A percentile compares a stretch with the other conserved stretches of the same genome.
Evolutionary conservation across 2,329 filamentous ascomycete genomes (phyloP).

Genomic region (Alternaria novae-zelandiae): DNA sequence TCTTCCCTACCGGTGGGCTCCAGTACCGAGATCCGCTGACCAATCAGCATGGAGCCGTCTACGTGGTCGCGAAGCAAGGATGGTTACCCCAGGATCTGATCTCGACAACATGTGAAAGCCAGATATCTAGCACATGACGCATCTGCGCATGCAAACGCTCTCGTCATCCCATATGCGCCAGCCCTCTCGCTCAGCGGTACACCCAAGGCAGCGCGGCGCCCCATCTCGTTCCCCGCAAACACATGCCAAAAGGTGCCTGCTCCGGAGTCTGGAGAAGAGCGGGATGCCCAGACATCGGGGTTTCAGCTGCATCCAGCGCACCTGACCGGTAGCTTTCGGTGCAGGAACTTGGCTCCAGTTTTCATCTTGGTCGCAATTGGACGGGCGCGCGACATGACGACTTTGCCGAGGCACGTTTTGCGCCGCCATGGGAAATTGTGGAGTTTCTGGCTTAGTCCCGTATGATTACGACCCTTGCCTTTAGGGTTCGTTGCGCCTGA

Average conservation of each 20-base stretch:
- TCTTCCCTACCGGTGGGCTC: not conserved
- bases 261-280: not conserved
- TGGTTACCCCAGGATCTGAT: not conserved
- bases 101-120: not conserved
- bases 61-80: not conserved
- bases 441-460: not conserved
- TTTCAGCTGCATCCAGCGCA: not conserved
- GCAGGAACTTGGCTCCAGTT: not conserved
- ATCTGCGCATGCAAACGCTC: not conserved
- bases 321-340: not conserved
- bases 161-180: not conserved
- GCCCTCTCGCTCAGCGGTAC: not conserved
- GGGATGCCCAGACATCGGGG: not conserved
- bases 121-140: not conserved
- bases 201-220: not conserved
- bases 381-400: not conserved
- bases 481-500: not conserved
- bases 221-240: not conserved
- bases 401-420: conserved; percentile 1
- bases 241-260: not conserved
- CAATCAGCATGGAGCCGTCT: not conserved
- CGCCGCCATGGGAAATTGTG: conserved; percentile 1
- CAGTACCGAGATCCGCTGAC: not conserved
- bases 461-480: not conserved
- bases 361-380: not conserved